Evolutionary conservation across 331 rosid genomes (phyloP), one percentile per base, ranked within the genome.

Genomic region (Cydonia oblonga): DNA sequence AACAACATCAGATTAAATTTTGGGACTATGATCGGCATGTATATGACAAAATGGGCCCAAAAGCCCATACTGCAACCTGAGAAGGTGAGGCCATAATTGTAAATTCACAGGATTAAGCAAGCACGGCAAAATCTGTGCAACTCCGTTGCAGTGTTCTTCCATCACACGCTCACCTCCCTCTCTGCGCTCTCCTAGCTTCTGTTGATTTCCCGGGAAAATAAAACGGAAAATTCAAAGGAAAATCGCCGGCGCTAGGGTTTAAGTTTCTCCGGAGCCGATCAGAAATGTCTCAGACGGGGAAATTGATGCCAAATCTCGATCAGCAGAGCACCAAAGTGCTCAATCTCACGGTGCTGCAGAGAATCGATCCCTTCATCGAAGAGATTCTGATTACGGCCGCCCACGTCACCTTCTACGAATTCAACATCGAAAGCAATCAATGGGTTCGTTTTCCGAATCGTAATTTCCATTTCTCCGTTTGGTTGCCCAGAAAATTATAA

Each of bases 361-460:
- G 97, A 77, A 85, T 83, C 64, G 98, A 93, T 79, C 92, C 92
- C 2, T 90, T 82, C 85, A 85, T 93, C 69, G 96, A 87, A 68
- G 95, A 93, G 86, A 93, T 93, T 85, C 84, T 93, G 66, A 90
- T 93, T 85, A 93, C 97, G 51, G 97, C 97, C 1, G 93, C 97
- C 1, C 98, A 93, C 57, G 98, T 93, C 16, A 85, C 96, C 32
- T 87, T 89, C 84, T 93, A 93, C 69, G 97, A 83, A 76, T 90
- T 93, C 80, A 93, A 90, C 73, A 83, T 93, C 85, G 92, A 90
- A 19, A 86, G 78, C 60, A 90, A 81, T 65, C 92, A 89, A 86
- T 93, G 98, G 98, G 97, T 92, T 67, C 72, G 92, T 85, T 80
- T 70, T 72, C 67, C 58, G 3, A 5, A 68, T 33, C 71, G 38